phyloP scores from a whole-genome alignment of 768 basidiomycete genomes.

The Suillus fuscotomentosus region DNA sequence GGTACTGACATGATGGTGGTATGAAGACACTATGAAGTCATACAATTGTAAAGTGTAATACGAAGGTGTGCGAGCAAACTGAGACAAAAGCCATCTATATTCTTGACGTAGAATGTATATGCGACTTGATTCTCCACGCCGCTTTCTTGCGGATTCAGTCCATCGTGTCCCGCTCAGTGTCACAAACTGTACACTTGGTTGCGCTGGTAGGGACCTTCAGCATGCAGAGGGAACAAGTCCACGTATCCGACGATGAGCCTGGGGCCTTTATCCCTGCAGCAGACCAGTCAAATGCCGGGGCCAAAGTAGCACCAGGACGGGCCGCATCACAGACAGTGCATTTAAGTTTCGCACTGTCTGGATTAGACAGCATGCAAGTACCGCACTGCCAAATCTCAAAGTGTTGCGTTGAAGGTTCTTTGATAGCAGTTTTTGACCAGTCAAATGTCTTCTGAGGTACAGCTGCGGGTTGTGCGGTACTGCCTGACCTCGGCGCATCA shows the following conservation, averaged over 20 bases:
- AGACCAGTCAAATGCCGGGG: slow-evolving; percentile 35
- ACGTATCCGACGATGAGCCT: slow-evolving; percentile 21
- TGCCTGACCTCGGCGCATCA: slow-evolving; percentile 34
- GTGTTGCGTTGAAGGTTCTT: slow-evolving; percentile 25
- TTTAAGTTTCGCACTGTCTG: slow-evolving; percentile 39
- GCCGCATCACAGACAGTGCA: slow-evolving; percentile 52
- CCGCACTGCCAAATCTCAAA: slow-evolving; percentile 39
- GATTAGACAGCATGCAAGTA: slow-evolving; percentile 44
- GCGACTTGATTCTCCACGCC: not conserved
- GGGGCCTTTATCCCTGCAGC: slow-evolving; percentile 33
- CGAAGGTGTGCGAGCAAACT: too few species aligned
- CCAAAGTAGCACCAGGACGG: slow-evolving; percentile 21
- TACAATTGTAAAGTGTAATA: too few species aligned
- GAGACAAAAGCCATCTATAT: not conserved
- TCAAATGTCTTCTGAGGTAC: slow-evolving; percentile 28
- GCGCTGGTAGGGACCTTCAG: slow-evolving; percentile 45
- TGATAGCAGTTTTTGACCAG: slow-evolving; percentile 37
- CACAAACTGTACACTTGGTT: slow-evolving; percentile 53
- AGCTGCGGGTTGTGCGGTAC: slow-evolving; percentile 15
- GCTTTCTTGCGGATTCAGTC: not conserved
- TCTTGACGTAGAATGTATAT: not conserved
- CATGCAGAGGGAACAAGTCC: slow-evolving; percentile 40
- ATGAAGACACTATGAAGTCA: too few species aligned
- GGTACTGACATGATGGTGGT: too few species aligned
- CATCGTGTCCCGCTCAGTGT: slow-evolving; percentile 31